These are phyloP conservation scores for Crucibulum laeve DNA, from an alignment of 768 basidiomycete species.

Conservation along the genomic window DNA sequence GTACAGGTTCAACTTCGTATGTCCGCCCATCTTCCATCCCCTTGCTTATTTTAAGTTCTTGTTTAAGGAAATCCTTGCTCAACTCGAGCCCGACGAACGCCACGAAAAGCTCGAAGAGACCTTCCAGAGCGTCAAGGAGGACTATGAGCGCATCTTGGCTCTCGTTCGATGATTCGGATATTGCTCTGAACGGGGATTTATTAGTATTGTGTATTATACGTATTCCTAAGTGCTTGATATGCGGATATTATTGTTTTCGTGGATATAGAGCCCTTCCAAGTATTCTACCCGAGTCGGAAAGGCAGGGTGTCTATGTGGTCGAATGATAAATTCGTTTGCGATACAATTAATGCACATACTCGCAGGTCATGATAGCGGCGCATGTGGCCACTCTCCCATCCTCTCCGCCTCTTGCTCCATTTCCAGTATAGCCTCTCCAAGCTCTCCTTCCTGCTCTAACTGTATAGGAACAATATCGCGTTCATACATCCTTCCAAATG, in stretches of 20 bases:
- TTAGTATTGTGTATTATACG: not conserved
- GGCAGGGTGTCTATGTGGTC: too few relatives aligned
- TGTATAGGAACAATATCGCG: constrained; percentile 45
- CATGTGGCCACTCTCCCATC: constrained; percentile 36
- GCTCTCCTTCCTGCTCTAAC: constrained; percentile 35
- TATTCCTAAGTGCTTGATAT: too few relatives aligned
- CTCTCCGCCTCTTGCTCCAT: constrained; percentile 40
- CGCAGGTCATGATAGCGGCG: too few relatives aligned
- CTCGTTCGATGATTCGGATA: constrained; percentile 32
- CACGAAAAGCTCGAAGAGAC: constrained; percentile 91
- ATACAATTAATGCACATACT: too few relatives aligned
- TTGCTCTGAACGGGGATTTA: not conserved
- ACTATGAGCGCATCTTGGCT: constrained; percentile 78
- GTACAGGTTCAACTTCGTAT: constrained; percentile 91
- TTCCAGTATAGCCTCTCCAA: constrained; percentile 40
- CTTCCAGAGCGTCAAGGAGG: constrained; percentile 79
- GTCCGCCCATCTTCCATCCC: constrained; percentile 20
- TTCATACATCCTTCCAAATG: constrained; percentile 43
- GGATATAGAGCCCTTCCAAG: too few relatives aligned
- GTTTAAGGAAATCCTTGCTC: constrained; percentile 76
- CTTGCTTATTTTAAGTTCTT: not conserved
- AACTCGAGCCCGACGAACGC: constrained; percentile 83
- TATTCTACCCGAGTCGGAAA: too few relatives aligned
- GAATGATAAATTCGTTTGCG: too few relatives aligned
- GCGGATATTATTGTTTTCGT: too few relatives aligned